A percentile compares a stretch with the other conserved stretches of the same genome.
Conservation (phyloP, 75 land plant species). For the Picea glauca region DNA sequence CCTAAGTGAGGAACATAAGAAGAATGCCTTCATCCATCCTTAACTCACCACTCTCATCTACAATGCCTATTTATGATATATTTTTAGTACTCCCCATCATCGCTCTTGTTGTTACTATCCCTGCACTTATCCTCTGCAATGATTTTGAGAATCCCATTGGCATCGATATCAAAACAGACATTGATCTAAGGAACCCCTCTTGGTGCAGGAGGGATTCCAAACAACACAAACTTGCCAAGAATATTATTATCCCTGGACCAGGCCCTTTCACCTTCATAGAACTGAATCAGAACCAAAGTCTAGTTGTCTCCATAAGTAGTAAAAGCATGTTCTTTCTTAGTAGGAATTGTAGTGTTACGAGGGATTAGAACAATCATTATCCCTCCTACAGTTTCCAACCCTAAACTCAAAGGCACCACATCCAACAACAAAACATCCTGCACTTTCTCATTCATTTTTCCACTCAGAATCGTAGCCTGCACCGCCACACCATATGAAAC, state of each 20-base stretch:
- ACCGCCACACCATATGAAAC: conserved; percentile 35
- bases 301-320: conserved; percentile 48
- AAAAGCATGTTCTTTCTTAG: conserved; percentile 44
- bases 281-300: conserved; percentile 45
- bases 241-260: conserved; percentile 36
- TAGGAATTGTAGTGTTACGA: conserved; percentile 41
- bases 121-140: conserved; percentile 45
- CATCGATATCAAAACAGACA: conserved; percentile 32
- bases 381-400: conserved; percentile 40
- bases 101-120: conserved; percentile 39
- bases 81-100: too few relatives aligned
- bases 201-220: conserved; percentile 40
- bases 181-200: conserved; percentile 38
- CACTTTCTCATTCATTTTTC: conserved; percentile 41
- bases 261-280: conserved; percentile 37
- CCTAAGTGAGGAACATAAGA: too few relatives aligned
- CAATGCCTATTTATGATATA: too few relatives aligned
- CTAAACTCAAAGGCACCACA: conserved; percentile 35
- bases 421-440: conserved; percentile 33
- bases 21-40: too few relatives aligned
- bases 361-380: conserved; percentile 44
- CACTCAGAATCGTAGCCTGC: conserved; percentile 34
- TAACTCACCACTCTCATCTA: too few relatives aligned
- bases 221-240: conserved; percentile 37
- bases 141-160: conserved; percentile 40